These are phyloP conservation scores for Xerocomellus amylosporus DNA, from an alignment of 768 basidiomycete genomes.

Conservation along the genomic window DNA sequence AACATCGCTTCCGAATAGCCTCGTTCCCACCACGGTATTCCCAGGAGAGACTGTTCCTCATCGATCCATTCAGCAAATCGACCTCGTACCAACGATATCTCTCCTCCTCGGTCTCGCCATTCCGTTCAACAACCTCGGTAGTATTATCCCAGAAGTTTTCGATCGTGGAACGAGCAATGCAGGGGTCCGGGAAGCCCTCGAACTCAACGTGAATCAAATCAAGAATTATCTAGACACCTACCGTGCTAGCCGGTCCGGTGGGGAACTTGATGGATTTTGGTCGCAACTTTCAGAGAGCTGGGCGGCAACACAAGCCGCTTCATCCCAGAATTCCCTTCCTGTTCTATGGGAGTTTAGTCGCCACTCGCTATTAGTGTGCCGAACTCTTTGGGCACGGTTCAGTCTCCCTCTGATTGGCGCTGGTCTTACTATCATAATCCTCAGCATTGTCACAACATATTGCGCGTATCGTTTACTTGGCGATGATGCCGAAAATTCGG, in stretches of 20 bases:
- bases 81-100: conserved; percentile 84
- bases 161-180: conserved; percentile 40
- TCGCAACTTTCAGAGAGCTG: conserved; percentile 45
- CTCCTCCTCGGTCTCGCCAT: conserved; percentile 90
- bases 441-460: conserved; percentile 55
- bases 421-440: conserved; percentile 61
- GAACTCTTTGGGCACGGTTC: conserved; percentile 94
- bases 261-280: conserved; percentile 73
- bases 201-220: conserved; percentile 74
- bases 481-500: conserved; percentile 37
- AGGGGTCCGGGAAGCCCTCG: conserved; percentile 56
- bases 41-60: conserved; percentile 53
- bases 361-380: conserved; percentile 55
- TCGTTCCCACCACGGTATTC: conserved; percentile 57
- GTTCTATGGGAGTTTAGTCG: conserved; percentile 28
- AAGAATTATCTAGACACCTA: conserved; percentile 75
- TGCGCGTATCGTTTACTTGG: conserved; percentile 52
- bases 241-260: conserved; percentile 62
- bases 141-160: conserved; percentile 89
- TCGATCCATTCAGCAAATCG: conserved; percentile 86
- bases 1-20: conserved; percentile 41
- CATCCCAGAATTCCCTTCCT: conserved; percentile 18
- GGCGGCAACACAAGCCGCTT: conserved; percentile 33
- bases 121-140: conserved; percentile 94
- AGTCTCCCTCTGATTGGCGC: conserved; percentile 72